phyloP scores from a whole-genome alignment of 169 alveolate genomes.

The Plasmodium vinckei region DNA sequence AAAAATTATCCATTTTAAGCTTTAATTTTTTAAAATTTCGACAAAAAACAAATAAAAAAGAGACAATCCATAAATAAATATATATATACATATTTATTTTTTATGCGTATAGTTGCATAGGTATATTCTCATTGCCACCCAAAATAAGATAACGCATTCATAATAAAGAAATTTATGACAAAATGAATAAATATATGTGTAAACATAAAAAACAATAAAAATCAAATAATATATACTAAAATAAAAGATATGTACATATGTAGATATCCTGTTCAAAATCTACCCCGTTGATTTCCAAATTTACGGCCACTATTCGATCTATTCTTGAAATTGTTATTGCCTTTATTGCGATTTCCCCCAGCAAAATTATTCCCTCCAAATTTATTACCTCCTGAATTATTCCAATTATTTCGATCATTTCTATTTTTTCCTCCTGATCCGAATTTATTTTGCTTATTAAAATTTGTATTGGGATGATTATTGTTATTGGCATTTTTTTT shows the following conservation, averaged over 20 bases:
- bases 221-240: not conserved
- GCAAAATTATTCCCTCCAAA: constrained; percentile 80
- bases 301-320: constrained; percentile 46
- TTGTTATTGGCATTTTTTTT: constrained; percentile 32
- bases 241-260: not conserved
- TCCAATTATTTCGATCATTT: constrained; percentile 71
- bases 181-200: constrained; percentile 6
- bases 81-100: not conserved
- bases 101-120: constrained; percentile 7
- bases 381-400: constrained; percentile 73
- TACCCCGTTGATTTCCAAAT: constrained; percentile 59
- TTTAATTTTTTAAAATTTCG: not conserved
- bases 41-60: constrained; percentile 18
- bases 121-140: not conserved
- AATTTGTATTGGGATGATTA: constrained; percentile 23
- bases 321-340: constrained; percentile 31
- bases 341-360: constrained; percentile 32
- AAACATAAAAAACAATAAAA: not conserved
- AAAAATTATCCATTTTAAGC: not conserved
- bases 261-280: constrained; percentile 19
- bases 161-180: not conserved
- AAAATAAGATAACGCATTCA: not conserved
- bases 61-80: not conserved
- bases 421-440: constrained; percentile 78
- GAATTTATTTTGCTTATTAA: constrained; percentile 76